Evolutionary conservation across 495 filamentous ascomycete species (phyloP).

Genomic region (Mytilinidion resinicola): DNA sequence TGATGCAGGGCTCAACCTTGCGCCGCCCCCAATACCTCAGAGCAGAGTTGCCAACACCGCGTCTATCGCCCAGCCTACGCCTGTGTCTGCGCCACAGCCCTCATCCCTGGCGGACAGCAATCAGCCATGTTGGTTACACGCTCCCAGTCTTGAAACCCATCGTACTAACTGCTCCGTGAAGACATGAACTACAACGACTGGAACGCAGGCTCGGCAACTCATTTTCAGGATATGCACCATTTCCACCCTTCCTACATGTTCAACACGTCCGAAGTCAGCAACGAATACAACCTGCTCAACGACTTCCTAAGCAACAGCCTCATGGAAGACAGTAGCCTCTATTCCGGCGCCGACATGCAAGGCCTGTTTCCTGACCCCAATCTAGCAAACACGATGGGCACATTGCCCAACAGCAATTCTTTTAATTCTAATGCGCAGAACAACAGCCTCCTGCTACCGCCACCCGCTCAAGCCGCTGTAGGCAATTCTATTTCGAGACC

Average conservation of each 20-base stretch:
- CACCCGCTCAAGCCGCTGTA: conserved; percentile 24
- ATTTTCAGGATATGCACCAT: conserved; percentile 88
- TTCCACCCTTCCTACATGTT: conserved; percentile 95
- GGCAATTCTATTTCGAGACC: conserved; percentile 56
- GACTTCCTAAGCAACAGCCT: conserved; percentile 89
- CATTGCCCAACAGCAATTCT: conserved; percentile 19
- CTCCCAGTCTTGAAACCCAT: conserved; percentile 6
- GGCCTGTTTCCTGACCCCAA: conserved; percentile 51
- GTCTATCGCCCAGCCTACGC: conserved; percentile 38
- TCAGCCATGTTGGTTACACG: conserved; percentile 65
- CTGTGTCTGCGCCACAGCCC: conserved; percentile 39
- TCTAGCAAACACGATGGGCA: conserved; percentile 47
- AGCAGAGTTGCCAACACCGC: conserved; percentile 27
- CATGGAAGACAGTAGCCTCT: conserved; percentile 66
- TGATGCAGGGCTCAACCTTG: conserved; percentile 29
- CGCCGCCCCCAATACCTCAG: conserved; percentile 25
- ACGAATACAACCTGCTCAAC: conserved; percentile 92
- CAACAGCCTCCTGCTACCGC: conserved; percentile 23
- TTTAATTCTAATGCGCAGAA: conserved; percentile 20
- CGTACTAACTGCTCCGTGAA: conserved; percentile 30
- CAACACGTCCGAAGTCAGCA: conserved; percentile 84
- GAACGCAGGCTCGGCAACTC: conserved; percentile 65
- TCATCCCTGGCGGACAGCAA: conserved; percentile 43
- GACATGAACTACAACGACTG: conserved; percentile 63
- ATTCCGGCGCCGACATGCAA: conserved; percentile 56